phyloP scores from a whole-genome alignment of 306 rosid species.

The Cicer yamashitae region DNA sequence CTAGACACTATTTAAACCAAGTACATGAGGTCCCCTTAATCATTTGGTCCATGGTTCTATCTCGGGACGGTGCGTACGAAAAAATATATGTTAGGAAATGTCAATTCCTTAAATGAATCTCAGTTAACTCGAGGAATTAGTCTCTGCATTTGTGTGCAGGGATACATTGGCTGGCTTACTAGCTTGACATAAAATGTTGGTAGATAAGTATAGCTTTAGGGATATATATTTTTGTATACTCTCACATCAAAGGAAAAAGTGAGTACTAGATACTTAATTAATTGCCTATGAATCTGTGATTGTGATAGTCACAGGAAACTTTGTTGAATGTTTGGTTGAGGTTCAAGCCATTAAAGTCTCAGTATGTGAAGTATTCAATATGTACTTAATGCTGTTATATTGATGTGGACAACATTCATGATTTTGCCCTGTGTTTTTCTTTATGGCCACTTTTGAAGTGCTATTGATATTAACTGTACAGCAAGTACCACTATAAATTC shows the following conservation, averaged over 20 bases:
- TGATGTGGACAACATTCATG: not conserved
- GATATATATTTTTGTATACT: not conserved
- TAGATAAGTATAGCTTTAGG: no score
- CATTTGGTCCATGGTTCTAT: no score
- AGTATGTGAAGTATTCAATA: not conserved
- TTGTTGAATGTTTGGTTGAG: slow-evolving; percentile 36
- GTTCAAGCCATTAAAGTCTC: not conserved
- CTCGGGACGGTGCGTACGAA: no score
- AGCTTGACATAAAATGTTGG: no score
- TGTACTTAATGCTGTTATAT: not conserved
- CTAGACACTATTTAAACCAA: no score
- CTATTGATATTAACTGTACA: not conserved
- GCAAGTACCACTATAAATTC: not conserved
- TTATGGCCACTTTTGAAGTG: not conserved
- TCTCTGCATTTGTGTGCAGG: no score
- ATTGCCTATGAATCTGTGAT: no score
- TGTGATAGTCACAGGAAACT: not conserved
- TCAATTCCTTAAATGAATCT: no score
- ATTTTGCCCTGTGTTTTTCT: not conserved
- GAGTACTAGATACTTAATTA: not conserved
- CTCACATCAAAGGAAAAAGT: not conserved
- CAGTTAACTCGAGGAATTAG: no score
- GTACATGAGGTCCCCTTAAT: no score
- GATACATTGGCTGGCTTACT: no score
- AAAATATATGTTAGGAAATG: no score